Conservation (phyloP, 106 monocot species). For the Acorus gramineus region DNA sequence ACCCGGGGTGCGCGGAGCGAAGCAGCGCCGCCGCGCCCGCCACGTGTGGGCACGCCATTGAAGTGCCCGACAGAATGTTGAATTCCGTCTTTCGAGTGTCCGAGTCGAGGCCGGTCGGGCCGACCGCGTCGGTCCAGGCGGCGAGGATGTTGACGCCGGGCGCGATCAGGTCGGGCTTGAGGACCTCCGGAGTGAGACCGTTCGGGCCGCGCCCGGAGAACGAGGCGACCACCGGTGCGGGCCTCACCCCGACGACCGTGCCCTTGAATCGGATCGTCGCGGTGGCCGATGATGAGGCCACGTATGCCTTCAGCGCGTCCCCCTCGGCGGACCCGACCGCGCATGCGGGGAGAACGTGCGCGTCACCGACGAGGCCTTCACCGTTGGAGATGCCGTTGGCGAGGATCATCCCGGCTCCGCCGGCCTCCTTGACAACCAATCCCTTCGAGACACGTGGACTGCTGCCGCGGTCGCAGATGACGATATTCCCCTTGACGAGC, state of each 20-base stretch:
- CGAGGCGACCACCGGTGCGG: constrained; percentile 86
- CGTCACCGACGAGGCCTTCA: constrained; percentile 93
- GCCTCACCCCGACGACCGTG: constrained; percentile 74
- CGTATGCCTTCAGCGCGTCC: constrained; percentile 64
- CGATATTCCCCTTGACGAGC: constrained; percentile 56
- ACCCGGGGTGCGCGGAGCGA: constrained; percentile 69
- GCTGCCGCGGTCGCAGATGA: constrained; percentile 91
- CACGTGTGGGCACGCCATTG: constrained; percentile 93
- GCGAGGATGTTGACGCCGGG: constrained; percentile 95
- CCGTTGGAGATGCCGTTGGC: constrained; percentile 85
- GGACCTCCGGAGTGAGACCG: constrained; percentile 59
- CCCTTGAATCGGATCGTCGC: constrained; percentile 65
- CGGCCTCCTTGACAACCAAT: constrained; percentile 64
- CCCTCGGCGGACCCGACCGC: constrained; percentile 78
- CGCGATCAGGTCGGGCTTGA: constrained; percentile 91
- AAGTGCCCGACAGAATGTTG: constrained; percentile 93
- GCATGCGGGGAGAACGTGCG: constrained; percentile 89
- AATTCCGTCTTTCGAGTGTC: constrained; percentile 81
- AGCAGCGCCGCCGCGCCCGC: constrained; percentile 88
- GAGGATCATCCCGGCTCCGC: constrained; percentile 82
- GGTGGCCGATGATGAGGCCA: constrained; percentile 29
- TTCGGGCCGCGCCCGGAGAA: constrained; percentile 93
- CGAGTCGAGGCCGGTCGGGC: constrained; percentile 68
- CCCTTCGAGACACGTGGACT: constrained; percentile 90
- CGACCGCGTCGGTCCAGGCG: constrained; percentile 84